phyloP scores from a whole-genome alignment of 345 rosid genomes.

The Hibiscus tridactylites region DNA sequence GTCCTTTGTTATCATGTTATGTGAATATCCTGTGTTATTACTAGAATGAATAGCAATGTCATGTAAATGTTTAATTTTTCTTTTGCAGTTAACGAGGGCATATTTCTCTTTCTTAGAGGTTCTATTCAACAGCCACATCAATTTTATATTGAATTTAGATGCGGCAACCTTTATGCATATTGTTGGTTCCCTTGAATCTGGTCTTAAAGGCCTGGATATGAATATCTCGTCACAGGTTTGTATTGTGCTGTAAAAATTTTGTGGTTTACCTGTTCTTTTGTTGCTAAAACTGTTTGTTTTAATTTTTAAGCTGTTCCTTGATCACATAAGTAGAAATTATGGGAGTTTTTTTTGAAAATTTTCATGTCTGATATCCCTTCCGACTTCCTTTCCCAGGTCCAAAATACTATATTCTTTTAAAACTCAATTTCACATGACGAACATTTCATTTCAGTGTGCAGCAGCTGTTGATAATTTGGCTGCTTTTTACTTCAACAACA shows the following conservation, averaged over 20 bases:
- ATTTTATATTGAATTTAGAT: slow-evolving; percentile 71
- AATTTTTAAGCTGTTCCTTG: not conserved
- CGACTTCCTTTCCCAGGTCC: not conserved
- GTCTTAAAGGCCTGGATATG: slow-evolving; percentile 88
- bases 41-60: not conserved
- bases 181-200: slow-evolving; percentile 92
- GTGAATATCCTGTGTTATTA: not conserved
- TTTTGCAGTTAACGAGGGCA: slow-evolving; percentile 86
- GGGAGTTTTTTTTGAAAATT: not conserved
- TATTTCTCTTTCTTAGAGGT: slow-evolving; percentile 94
- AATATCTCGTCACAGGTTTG: slow-evolving; percentile 90
- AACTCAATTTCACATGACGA: slow-evolving; percentile 5
- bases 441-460: slow-evolving; percentile 64
- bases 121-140: slow-evolving; percentile 69
- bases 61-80: slow-evolving; percentile 8
- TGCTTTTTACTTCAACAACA: slow-evolving; percentile 87
- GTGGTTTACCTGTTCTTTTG: not conserved
- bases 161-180: slow-evolving; percentile 85
- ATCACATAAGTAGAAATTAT: not conserved
- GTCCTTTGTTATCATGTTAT: not conserved
- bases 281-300: not conserved
- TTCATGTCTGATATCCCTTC: not conserved
- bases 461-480: slow-evolving; percentile 90
- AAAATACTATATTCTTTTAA: not conserved
- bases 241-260: slow-evolving; percentile 1